phyloP scores from a whole-genome alignment of 441 rosid species.

The Populus hybrid region DNA sequence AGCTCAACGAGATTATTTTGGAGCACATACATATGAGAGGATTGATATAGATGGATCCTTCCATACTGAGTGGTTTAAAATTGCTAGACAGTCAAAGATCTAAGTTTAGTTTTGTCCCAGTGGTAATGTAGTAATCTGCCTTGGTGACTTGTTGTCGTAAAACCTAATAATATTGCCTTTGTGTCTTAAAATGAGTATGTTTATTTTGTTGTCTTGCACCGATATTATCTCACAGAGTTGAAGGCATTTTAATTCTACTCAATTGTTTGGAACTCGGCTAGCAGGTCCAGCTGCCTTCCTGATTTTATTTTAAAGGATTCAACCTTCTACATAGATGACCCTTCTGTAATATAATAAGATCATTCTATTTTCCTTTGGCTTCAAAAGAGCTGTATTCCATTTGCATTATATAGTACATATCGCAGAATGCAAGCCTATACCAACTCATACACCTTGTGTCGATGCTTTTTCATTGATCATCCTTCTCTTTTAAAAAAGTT shows the following conservation, averaged over 20 bases:
- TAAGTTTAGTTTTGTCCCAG: conserved; percentile 7
- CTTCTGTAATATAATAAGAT: not conserved
- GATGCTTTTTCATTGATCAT: not conserved
- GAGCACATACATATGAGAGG: conserved; percentile 80
- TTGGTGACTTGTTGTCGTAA: not conserved
- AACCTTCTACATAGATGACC: not conserved
- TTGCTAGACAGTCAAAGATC: conserved; percentile 27
- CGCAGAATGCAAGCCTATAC: not conserved
- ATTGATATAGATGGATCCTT: conserved; percentile 32
- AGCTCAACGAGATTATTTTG: conserved; percentile 78
- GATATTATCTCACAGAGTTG: conserved; percentile 12
- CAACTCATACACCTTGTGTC: not conserved
- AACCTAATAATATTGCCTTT: conserved; percentile 20
- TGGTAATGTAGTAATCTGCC: conserved; percentile 9
- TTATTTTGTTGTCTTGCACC: conserved; percentile 1
- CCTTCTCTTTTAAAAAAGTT: not conserved
- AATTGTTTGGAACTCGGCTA: not conserved
- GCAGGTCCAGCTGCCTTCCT: not conserved
- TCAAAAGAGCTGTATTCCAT: no score
- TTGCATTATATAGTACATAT: no score
- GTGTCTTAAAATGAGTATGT: conserved; percentile 2
- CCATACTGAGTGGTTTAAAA: conserved; percentile 23
- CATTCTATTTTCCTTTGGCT: no score
- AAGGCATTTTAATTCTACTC: conserved; percentile 2
- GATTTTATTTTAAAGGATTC: not conserved